Evolutionary conservation across 768 basidiomycete species (phyloP), one percentile per base, ranked within the genome.

Genomic region (Paxillus rubicundulus): DNA sequence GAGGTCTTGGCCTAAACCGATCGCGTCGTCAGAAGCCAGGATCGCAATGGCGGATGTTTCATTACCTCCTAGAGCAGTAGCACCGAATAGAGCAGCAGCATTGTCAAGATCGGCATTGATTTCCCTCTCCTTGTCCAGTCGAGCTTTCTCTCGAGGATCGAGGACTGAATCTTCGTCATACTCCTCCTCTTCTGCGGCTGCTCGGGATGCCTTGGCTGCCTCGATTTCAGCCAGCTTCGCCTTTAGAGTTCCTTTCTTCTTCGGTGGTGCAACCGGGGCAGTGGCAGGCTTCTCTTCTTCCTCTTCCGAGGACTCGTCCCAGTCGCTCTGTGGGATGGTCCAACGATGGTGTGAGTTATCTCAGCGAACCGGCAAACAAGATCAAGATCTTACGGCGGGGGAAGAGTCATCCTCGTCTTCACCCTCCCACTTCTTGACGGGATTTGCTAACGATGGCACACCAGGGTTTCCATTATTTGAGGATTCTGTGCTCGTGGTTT

Each of bases 161-260:
- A 92, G 77, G 21, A 89, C 88, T 47, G 77, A 81, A 57, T 88
- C 89, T 32, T 86, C 86, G 32, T 82, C 81, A 61, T 83, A 86
- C n/a, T 82, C 80, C 6, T 75, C 72, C 7, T 73, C 77, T 2
- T 63, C 78, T 4, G 62, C 71, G 6, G 73, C 76, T 20, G 68
- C 72, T 47, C 67, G 71, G 1, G 78, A 76, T 2, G 84, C 84
- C 55, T 86, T 89, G 53, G 77, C 77, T 0, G 85, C 88, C 63
- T 93, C 94, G 71, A 93, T 97, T 70, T 95, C 92, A 0, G 93
- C 93, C 2, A 98, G 73, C 69, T 95, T 96, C 17, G 84, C 82
- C 70, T 97, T 97, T 59, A 98, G 70, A 1, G 87, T 90, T 48
- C 91, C 92, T 73, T 94, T 97, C 74, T 97, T 96, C 77, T 90